Evolutionary conservation across 345 rosid genomes (phyloP).

Genomic region (Rhodamnia rubescens): DNA sequence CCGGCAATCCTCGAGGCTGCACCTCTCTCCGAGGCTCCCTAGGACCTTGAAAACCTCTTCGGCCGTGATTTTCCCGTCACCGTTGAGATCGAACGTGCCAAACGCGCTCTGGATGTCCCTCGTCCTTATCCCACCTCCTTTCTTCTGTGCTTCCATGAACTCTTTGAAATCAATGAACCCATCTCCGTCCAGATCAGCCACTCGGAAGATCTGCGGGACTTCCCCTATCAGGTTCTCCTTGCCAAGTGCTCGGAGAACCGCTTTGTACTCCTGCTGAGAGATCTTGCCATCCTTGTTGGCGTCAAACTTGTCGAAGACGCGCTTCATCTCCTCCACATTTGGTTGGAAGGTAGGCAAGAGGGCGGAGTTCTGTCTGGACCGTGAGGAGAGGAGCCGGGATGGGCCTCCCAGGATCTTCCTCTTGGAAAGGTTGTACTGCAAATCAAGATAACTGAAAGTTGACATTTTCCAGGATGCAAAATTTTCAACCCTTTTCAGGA

Average conservation of each 20-base stretch:
- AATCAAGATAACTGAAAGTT: conserved; percentile 47
- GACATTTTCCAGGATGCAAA: conserved; percentile 20
- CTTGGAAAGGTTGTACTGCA: conserved; percentile 62
- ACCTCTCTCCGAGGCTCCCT: conserved; percentile 67
- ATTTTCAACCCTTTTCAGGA: background rate
- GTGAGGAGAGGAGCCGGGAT: conserved; percentile 45
- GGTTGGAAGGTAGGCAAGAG: conserved; percentile 29
- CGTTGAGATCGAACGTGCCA: conserved; percentile 48
- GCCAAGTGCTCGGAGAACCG: conserved; percentile 47
- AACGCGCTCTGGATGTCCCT: conserved; percentile 56
- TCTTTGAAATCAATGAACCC: conserved; percentile 80
- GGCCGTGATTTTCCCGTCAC: conserved; percentile 76
- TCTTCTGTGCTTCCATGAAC: conserved; percentile 56
- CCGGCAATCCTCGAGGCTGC: conserved; percentile 59
- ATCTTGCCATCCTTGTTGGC: conserved; percentile 78
- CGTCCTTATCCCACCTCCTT: conserved; percentile 45
- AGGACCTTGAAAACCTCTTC: conserved; percentile 61
- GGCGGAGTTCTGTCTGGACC: conserved; percentile 45
- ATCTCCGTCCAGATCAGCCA: conserved; percentile 66
- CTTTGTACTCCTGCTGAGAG: conserved; percentile 71
- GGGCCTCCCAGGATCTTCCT: conserved; percentile 45
- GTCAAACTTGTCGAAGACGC: conserved; percentile 63
- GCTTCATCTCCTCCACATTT: conserved; percentile 46
- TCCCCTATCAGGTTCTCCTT: conserved; percentile 33
- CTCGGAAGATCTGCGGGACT: conserved; percentile 49